Evolutionary conservation across 768 basidiomycete genomes (phyloP).

Genomic region (Lentinula detonsa): DNA sequence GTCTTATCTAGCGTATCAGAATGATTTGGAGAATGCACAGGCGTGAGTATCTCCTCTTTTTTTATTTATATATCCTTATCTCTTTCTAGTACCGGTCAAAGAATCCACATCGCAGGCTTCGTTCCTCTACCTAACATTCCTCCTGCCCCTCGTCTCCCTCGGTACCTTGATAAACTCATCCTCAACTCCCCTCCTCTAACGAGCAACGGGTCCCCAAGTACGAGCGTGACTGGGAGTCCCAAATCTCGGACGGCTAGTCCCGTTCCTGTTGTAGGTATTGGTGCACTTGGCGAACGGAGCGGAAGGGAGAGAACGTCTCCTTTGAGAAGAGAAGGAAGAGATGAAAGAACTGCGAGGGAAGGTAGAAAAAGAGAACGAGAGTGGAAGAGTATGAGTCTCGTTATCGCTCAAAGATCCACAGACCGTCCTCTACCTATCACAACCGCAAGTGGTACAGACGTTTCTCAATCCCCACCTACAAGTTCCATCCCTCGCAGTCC

Average conservation of each 20-base stretch:
- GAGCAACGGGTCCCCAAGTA: not conserved
- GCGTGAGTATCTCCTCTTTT: conserved; percentile 15
- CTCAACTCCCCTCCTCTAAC: conserved; percentile 48
- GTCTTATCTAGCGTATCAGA: conserved; percentile 45
- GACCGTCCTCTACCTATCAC: conserved; percentile 23
- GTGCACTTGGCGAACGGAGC: not conserved
- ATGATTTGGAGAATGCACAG: conserved; percentile 21
- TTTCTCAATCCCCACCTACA: conserved; percentile 12
- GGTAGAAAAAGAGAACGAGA: conserved; percentile 12
- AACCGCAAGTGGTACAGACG: conserved; percentile 32
- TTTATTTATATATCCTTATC: not conserved
- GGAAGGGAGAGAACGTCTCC: conserved; percentile 2
- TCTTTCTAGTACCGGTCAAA: not conserved
- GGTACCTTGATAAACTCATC: conserved; percentile 92
- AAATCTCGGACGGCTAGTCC: not conserved
- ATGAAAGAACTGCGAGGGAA: not conserved
- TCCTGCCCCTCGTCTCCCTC: conserved; percentile 80
- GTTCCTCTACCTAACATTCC: conserved; percentile 75
- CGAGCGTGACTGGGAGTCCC: conserved; percentile 17
- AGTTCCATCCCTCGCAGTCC: not conserved
- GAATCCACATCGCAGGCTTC: conserved; percentile 20
- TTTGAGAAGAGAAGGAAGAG: not conserved
- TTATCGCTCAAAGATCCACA: conserved; percentile 5
- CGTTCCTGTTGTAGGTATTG: not conserved
- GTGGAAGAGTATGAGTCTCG: conserved; percentile 27